Conservation (phyloP, 176 grass and related monocot species). For the Lolium rigidum region DNA sequence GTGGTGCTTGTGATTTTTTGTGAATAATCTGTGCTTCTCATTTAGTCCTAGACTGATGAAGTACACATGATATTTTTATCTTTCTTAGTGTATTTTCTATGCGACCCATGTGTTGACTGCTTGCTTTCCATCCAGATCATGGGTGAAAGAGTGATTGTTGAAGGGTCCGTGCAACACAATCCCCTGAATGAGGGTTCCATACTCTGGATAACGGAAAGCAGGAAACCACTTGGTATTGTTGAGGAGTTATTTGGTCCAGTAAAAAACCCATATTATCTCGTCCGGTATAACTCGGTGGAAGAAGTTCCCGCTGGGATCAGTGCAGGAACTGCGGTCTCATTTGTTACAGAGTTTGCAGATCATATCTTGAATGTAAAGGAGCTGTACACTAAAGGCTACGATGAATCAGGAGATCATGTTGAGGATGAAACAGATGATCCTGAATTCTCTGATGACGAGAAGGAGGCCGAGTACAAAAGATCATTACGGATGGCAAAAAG, state of each 20-base stretch:
- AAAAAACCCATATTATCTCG: conserved; percentile 82
- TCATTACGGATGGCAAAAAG: conserved; percentile 61
- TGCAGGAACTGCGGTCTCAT: conserved; percentile 70
- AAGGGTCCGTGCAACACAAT: conserved; percentile 80
- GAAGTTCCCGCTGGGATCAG: conserved; percentile 75
- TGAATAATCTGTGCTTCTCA: neutral
- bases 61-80: neutral
- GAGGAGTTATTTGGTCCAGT: conserved; percentile 96
- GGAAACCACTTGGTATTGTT: conserved; percentile 67
- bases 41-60: conserved; percentile 4
- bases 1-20: conserved; percentile 13
- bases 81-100: conserved; percentile 11
- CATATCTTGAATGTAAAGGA: conserved; percentile 77
- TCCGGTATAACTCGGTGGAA: conserved; percentile 73
- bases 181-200: conserved; percentile 89
- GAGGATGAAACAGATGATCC: conserved; percentile 57
- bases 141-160: conserved; percentile 79
- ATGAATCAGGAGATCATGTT: conserved; percentile 68
- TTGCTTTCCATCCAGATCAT: conserved; percentile 61
- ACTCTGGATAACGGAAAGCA: conserved; percentile 89
- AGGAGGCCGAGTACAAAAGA: conserved; percentile 80
- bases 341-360: conserved; percentile 77
- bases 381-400: conserved; percentile 78
- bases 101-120: conserved; percentile 22
- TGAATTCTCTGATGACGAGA: conserved; percentile 94